These are phyloP conservation scores for Bonnemaisonia californica DNA, from an alignment of 31 red algal genomes.

Conservation along the genomic window DNA sequence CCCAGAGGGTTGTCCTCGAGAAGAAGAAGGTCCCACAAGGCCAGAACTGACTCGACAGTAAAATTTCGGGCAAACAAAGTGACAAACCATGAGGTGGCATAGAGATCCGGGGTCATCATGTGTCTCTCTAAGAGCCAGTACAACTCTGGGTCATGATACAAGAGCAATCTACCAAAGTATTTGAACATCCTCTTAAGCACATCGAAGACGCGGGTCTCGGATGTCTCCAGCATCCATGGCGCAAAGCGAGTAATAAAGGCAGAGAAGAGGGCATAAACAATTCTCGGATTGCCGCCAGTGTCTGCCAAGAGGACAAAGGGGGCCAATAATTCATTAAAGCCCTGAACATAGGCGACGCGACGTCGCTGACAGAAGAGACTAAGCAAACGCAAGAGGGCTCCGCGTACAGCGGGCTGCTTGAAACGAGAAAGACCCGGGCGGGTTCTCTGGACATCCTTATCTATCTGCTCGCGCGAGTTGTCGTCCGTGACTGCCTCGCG, in stretches of 20 bases:
- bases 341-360: conserved; percentile 87
- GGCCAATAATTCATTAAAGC: conserved; percentile 93
- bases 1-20: conserved; percentile 78
- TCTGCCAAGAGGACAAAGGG: conserved; percentile 90
- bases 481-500: conserved; percentile 66
- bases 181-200: conserved; percentile 82
- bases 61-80: conserved; percentile 97
- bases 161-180: conserved; percentile 77
- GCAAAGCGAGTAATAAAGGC: conserved; percentile 81
- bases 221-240: conserved; percentile 83
- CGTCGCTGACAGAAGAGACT: conserved; percentile 83
- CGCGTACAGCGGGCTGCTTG: conserved; percentile 70
- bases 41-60: conserved; percentile 78
- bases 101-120: conserved; percentile 89
- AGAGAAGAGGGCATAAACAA: conserved; percentile 86
- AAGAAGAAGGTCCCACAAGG: conserved; percentile 87
- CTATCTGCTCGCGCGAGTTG: conserved; percentile 86
- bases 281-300: conserved; percentile 73
- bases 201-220: conserved; percentile 76
- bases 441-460: conserved; percentile 87
- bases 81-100: conserved; percentile 90
- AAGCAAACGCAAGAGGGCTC: conserved; percentile 67
- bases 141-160: conserved; percentile 89
- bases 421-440: conserved; percentile 77
- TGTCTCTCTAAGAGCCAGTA: conserved; percentile 82